These are phyloP conservation scores for Aspergillus thermomutatus DNA, from an alignment of 2,329 filamentous ascomycete genomes.

Conservation along the genomic window DNA sequence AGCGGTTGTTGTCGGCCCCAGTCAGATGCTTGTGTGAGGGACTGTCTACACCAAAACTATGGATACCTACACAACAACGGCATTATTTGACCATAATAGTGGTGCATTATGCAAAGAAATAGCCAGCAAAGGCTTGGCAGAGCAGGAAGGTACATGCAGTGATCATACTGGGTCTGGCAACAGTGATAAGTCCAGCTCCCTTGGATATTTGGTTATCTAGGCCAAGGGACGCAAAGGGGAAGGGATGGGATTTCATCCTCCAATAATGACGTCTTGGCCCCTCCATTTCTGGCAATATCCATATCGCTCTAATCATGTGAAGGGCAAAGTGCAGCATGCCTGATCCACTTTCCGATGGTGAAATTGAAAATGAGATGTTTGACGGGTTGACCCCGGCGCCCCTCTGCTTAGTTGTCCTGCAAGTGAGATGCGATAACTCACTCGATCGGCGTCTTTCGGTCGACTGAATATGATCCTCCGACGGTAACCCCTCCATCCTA, in stretches of 20 bases:
- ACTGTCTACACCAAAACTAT: slow-evolving; percentile 6
- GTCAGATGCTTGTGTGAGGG: slow-evolving; percentile 10
- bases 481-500: slow-evolving; percentile 23
- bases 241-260: slow-evolving; percentile 14
- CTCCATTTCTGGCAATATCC: slow-evolving; percentile 14
- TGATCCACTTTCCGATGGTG: slow-evolving; percentile 6
- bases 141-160: background rate
- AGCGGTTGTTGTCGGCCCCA: slow-evolving; percentile 23
- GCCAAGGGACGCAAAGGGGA: slow-evolving; percentile 24
- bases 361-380: slow-evolving; percentile 1
- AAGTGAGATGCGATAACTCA: slow-evolving; percentile 15
- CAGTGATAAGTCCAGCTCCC: background rate
- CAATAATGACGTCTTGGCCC: slow-evolving; percentile 29
- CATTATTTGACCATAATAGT: background rate
- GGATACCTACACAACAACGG: slow-evolving; percentile 12
- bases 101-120: background rate
- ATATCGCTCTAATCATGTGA: slow-evolving; percentile 26
- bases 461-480: slow-evolving; percentile 18
- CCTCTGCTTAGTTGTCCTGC: slow-evolving; percentile 15
- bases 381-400: background rate
- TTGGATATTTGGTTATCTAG: slow-evolving; percentile 13
- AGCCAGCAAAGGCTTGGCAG: background rate
- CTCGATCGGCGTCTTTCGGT: slow-evolving; percentile 24
- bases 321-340: slow-evolving; percentile 10
- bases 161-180: background rate